Evolutionary conservation across 2,329 filamentous ascomycete genomes (phyloP).

Genomic region (Nemania abortiva): DNA sequence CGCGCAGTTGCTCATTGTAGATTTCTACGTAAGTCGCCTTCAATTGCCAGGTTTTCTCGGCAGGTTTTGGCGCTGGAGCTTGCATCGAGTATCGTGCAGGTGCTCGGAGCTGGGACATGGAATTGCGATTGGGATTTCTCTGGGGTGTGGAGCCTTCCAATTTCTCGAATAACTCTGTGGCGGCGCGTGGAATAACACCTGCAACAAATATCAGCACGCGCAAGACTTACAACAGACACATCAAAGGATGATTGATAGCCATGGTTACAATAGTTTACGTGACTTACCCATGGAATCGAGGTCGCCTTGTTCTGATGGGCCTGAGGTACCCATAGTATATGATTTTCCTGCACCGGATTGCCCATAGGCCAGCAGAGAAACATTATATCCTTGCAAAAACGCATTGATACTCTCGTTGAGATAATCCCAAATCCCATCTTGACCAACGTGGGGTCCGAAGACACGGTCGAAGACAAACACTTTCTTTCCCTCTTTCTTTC

Average conservation of each 20-base stretch:
- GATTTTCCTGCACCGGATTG: constrained; percentile 98
- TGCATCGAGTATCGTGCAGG: constrained; percentile 81
- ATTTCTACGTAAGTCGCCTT: constrained; percentile 97
- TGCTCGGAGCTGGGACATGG: constrained; percentile 81
- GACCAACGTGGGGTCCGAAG: constrained; percentile 83
- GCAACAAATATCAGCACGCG: constrained; percentile 35
- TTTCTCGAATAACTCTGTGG: constrained; percentile 86
- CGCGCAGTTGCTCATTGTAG: constrained; percentile 95
- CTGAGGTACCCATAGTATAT: constrained; percentile 98
- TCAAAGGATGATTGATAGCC: not conserved
- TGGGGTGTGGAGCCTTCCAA: constrained; percentile 67
- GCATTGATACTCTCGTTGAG: constrained; percentile 88
- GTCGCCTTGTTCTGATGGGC: constrained; percentile 80
- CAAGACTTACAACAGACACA: not conserved
- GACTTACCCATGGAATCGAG: constrained; percentile 80
- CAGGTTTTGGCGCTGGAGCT: constrained; percentile 55
- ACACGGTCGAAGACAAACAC: constrained; percentile 97
- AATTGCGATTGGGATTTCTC: constrained; percentile 67
- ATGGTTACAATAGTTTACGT: constrained; percentile 2
- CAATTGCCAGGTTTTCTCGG: constrained; percentile 86
- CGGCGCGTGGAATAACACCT: constrained; percentile 97
- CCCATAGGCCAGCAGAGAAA: constrained; percentile 95
- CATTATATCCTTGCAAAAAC: constrained; percentile 97
- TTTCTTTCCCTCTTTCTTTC: constrained; percentile 92
- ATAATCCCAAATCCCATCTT: constrained; percentile 96